Conservation (phyloP, 148 eudicot genomes). For the Polygonum aviculare region DNA sequence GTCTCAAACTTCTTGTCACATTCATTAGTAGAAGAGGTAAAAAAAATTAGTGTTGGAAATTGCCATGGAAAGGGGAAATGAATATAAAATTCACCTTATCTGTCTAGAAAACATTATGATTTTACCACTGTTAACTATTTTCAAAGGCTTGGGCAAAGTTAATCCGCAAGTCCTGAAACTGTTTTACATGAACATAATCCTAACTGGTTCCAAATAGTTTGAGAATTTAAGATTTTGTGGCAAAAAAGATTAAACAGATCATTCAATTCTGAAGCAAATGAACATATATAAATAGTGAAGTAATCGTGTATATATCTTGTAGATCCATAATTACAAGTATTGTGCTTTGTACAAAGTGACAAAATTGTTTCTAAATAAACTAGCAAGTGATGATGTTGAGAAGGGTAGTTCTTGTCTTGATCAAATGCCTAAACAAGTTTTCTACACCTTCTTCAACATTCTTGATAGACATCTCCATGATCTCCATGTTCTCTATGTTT, state of each 20-base stretch:
- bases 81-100: not conserved
- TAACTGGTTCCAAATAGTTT: not conserved
- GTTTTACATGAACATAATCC: not conserved
- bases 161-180: not conserved
- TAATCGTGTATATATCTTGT: not conserved
- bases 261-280: not conserved
- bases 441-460: not conserved
- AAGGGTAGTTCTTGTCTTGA: not conserved
- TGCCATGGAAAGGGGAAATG: no score
- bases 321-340: not conserved
- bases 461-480: slow-evolving; percentile 2
- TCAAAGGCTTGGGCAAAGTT: not conserved
- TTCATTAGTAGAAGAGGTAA: not conserved
- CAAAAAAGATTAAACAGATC: not conserved
- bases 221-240: not conserved
- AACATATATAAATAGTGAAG: not conserved
- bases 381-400: slow-evolving; percentile 5
- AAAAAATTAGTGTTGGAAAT: not conserved
- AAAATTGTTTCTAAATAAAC: not conserved
- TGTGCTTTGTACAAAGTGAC: not conserved
- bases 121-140: no score
- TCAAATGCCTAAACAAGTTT: slow-evolving; percentile 5
- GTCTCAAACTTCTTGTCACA: not conserved
- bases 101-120: no score
- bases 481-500: not conserved